Base-by-base conservation (phyloP, 495 filamentous ascomycete genomes). In the Podospora appendiculata region DNA sequence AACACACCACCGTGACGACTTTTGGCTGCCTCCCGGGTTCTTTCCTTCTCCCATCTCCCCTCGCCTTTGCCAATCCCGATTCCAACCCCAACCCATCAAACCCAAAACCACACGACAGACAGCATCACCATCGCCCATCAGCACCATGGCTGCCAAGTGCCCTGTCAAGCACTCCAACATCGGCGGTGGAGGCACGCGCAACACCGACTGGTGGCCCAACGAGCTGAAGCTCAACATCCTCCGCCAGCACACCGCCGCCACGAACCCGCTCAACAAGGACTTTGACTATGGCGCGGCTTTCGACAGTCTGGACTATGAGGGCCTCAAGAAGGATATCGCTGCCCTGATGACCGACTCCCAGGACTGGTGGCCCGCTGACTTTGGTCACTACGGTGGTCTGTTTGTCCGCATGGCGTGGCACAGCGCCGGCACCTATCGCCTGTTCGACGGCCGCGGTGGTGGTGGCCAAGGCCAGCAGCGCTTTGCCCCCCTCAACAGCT, bases 391-490 rank as follows among this genome's bases (percentile, higher is more conserved):
- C 56, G 85, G 84, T 53, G 85, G 85, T 64, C 75, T 88, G 46
- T 87, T 88, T 64, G 72, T 88, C 66, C 83, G 85, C 44, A 84
- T 87, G 82, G 84, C 85, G 45, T 88, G 85, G 85, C 85, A 88
- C 74, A 82, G 81, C 58, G 78, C 84, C 25, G 85, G 85, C 45
- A 88, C 84, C 45, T 88, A 88, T 70, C 82, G 85, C 54, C 78
- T 85, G 64, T 75, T 73, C 40, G 85, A 88, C 59, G 85, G 85
- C 46, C 83, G 85, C 54, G 85, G 85, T 49, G 85, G 85, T 56
- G 84, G 82, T 59, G 84, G 84, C 41, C 69, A 79, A 59, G 85
- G 82, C 25, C 83, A 87, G 69, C 85, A 88, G 69, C 80, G 85
- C 34, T 87, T 88, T 56, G 84, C 85, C 13, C 85, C 85, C 10